Evolutionary conservation across 1,139 yeast genomes (phyloP), one percentile per base, ranked within the genome.

Genomic region (Kodamaea anthophila): DNA sequence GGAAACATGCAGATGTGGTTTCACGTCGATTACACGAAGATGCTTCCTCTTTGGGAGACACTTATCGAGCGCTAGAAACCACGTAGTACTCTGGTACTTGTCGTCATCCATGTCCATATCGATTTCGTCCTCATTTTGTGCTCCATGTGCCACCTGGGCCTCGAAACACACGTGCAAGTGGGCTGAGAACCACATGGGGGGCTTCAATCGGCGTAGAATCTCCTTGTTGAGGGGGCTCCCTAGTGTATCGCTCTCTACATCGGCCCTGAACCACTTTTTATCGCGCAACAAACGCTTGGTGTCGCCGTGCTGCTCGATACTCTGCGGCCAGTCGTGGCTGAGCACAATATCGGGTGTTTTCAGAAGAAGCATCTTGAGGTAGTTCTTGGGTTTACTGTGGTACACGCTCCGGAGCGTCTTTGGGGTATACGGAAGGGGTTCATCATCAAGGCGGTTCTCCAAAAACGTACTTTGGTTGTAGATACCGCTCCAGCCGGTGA

Each of bases 261-360:
- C 97, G 1, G 48, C 46, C 37, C 58, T 63, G 49, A 91, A 84
- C 46, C 69, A 83, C 0, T 82, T 86, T 51, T 93, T 91, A 14
- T 45, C 40, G 15, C 49, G 51, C 16, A 91, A 43, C 11, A 91
- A 56, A 21, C 44, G 39, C 0, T 48, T 36, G 8, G 64, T 25
- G 45, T 84, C 55, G 0, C 97, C 98, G 49, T 70, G 57, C 11
- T 74, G 58, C 27, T 71, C 84, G 11, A 87, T 77, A 3, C 85
- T 85, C 28, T 69, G 76, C 0, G 99, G 99, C 99, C 99, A 91
- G 56, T 91, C 99, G 52, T 91, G 99, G 26, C 84, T 73, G 34
- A 88, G 38, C 46, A 81, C 59, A 1, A 84, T 50, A 45, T 79
- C 86, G 20, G 49, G 37, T 6, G 42, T 44, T n/a, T 42, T 43